Conservation (phyloP, 495 filamentous ascomycete species). For the Lasiosphaeriaceae sp. region DNA sequence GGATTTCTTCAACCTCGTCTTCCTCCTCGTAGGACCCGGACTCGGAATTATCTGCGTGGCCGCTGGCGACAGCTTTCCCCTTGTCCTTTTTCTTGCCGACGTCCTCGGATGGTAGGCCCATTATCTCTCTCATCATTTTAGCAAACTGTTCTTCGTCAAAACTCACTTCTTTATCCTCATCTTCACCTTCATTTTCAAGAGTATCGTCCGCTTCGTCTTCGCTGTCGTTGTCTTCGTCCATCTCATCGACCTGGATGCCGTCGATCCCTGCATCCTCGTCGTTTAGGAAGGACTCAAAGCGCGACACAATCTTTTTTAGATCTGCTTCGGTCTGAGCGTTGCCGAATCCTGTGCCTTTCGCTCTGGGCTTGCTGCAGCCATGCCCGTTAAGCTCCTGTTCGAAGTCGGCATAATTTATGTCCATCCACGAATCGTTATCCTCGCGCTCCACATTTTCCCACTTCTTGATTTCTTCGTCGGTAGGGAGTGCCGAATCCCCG, state of each 20-base stretch:
- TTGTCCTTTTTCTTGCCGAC: slow-evolving; percentile 17
- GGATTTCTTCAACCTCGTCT: slow-evolving; percentile 67
- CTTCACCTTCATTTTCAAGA: slow-evolving; percentile 31
- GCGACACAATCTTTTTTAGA: slow-evolving; percentile 79
- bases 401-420: slow-evolving; percentile 86
- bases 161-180: slow-evolving; percentile 71
- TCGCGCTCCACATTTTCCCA: slow-evolving; percentile 61
- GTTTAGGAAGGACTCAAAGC: slow-evolving; percentile 90
- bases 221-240: slow-evolving; percentile 59
- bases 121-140: slow-evolving; percentile 91
- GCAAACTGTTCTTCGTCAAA: slow-evolving; percentile 85
- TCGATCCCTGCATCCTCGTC: slow-evolving; percentile 77
- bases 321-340: slow-evolving; percentile 77
- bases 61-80: slow-evolving; percentile 7
- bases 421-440: slow-evolving; percentile 88
- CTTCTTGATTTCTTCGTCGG: slow-evolving; percentile 62
- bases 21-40: slow-evolving; percentile 27
- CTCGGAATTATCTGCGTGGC: not conserved
- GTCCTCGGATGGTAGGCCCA: slow-evolving; percentile 61
- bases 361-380: slow-evolving; percentile 2
- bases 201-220: slow-evolving; percentile 37
- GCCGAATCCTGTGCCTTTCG: slow-evolving; percentile 52
- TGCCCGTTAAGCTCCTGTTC: slow-evolving; percentile 63
- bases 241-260: slow-evolving; percentile 73
- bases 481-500: slow-evolving; percentile 58